These are phyloP conservation scores for Vanderwaltozyma polyspora DNA, from an alignment of 805 yeast genomes.

Conservation along the genomic window DNA sequence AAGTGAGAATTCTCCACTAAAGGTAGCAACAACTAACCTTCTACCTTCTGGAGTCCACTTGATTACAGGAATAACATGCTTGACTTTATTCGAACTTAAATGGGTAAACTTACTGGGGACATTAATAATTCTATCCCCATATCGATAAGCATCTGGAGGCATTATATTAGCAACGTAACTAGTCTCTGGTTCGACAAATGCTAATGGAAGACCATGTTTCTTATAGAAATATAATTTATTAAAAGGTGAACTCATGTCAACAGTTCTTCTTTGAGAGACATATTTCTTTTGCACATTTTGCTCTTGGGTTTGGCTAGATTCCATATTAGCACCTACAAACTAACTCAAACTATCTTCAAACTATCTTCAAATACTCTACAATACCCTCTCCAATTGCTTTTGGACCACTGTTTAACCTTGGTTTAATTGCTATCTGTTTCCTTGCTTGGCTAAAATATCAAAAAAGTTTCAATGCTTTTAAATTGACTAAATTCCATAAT, in stretches of 20 bases:
- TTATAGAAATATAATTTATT: conserved; percentile 19
- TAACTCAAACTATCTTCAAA: too few relatives aligned
- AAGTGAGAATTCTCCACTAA: conserved; percentile 89
- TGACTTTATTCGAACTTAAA: conserved; percentile 79
- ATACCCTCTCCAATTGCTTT: too few relatives aligned
- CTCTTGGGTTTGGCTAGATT: conserved; percentile 3
- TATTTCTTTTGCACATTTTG: conserved; percentile 17
- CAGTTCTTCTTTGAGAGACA: conserved; percentile 24
- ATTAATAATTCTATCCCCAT: conserved; percentile 35
- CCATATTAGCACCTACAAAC: too few relatives aligned
- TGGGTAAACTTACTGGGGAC: conserved; percentile 77
- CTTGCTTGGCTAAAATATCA: too few relatives aligned
- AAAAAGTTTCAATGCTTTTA: too few relatives aligned
- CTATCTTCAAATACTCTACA: too few relatives aligned
- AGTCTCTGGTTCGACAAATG: conserved; percentile 23
- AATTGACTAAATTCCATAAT: too few relatives aligned
- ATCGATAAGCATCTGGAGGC: conserved; percentile 22
- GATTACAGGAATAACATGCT: conserved; percentile 82
- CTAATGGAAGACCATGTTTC: conserved; percentile 21
- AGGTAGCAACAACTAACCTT: conserved; percentile 77
- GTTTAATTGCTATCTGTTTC: too few relatives aligned
- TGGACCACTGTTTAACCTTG: too few relatives aligned
- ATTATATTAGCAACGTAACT: conserved; percentile 21
- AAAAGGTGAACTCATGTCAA: conserved; percentile 24
- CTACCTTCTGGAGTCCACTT: conserved; percentile 97